Evolutionary conservation across 1,284 basidiomycete species (phyloP).

Genomic region (Peniophora sp.): DNA sequence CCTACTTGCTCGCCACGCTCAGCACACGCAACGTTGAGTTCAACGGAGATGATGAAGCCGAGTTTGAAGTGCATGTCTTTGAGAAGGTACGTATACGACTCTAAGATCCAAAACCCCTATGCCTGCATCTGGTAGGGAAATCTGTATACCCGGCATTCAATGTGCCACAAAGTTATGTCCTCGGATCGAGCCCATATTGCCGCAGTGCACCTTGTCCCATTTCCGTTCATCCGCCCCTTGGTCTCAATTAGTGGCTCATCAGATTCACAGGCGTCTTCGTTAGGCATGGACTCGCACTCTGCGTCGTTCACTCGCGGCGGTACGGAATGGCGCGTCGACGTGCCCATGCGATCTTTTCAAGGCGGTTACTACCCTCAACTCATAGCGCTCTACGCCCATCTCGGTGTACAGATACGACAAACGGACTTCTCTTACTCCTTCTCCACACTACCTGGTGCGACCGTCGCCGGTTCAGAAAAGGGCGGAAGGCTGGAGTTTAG

Average conservation of each 20-base stretch:
- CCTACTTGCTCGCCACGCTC: slow-evolving; percentile 42
- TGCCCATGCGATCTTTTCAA: slow-evolving; percentile 76
- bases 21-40: slow-evolving; percentile 26
- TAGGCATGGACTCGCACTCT: slow-evolving; percentile 54
- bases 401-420: slow-evolving; percentile 44
- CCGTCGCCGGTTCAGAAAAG: slow-evolving; percentile 8
- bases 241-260: not conserved
- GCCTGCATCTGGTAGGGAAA: no score
- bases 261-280: slow-evolving; percentile 29
- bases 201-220: no score
- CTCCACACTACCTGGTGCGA: slow-evolving; percentile 13
- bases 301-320: slow-evolving; percentile 28
- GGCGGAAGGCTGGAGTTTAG: slow-evolving; percentile 28
- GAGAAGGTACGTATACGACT: slow-evolving; percentile 57
- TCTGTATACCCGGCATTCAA: no score
- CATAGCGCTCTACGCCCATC: slow-evolving; percentile 50
- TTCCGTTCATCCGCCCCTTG: slow-evolving; percentile 1
- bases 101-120: not conserved
- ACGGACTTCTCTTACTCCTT: slow-evolving; percentile 67
- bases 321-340: slow-evolving; percentile 50
- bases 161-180: no score
- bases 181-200: no score
- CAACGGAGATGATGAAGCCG: slow-evolving; percentile 20
- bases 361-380: slow-evolving; percentile 70
- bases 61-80: slow-evolving; percentile 63